A percentile compares a stretch with the other conserved stretches of the same genome.
These are phyloP conservation scores for Cercospora brassicicola DNA, from an alignment of 2,329 filamentous ascomycete genomes.

Conservation along the genomic window DNA sequence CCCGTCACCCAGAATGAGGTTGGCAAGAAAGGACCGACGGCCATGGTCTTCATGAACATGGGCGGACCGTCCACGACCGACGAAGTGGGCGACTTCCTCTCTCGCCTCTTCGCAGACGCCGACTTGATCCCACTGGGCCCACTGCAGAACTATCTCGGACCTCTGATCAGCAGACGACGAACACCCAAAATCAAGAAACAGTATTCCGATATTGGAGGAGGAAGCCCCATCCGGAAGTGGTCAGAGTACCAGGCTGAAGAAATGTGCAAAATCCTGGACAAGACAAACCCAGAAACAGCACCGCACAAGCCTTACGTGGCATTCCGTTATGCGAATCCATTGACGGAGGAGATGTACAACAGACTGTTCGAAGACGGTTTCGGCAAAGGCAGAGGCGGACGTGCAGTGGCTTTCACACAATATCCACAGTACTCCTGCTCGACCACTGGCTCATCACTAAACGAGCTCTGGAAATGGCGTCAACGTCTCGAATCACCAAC, in stretches of 20 bases:
- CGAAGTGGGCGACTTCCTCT: constrained; percentile 87
- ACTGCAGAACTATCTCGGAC: constrained; percentile 85
- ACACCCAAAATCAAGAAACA: constrained; percentile 97
- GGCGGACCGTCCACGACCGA: constrained; percentile 84
- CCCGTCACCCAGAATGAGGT: constrained; percentile 77
- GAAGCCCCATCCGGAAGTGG: constrained; percentile 98
- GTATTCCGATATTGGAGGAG: constrained; percentile 91
- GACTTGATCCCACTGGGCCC: constrained; percentile 95
- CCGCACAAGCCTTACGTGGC: constrained; percentile 97
- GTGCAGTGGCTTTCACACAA: constrained; percentile 95
- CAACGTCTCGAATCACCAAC: constrained; percentile 67
- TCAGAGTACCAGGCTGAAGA: constrained; percentile 89
- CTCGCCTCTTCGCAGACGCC: constrained; percentile 86
- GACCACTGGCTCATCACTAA: constrained; percentile 91
- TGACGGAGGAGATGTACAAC: constrained; percentile 92
- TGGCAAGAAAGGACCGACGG: constrained; percentile 76
- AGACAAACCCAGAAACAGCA: constrained; percentile 85
- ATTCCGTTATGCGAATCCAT: constrained; percentile 88
- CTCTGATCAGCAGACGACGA: constrained; percentile 77
- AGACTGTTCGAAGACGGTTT: constrained; percentile 84
- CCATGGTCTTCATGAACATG: constrained; percentile 99
- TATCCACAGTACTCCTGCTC: constrained; percentile 99
- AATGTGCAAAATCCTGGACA: constrained; percentile 97
- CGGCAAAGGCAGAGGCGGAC: constrained; percentile 81
- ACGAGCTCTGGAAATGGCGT: constrained; percentile 97